Base-by-base conservation (phyloP, 140 eudicot species). In the Flaveria floridana region DNA sequence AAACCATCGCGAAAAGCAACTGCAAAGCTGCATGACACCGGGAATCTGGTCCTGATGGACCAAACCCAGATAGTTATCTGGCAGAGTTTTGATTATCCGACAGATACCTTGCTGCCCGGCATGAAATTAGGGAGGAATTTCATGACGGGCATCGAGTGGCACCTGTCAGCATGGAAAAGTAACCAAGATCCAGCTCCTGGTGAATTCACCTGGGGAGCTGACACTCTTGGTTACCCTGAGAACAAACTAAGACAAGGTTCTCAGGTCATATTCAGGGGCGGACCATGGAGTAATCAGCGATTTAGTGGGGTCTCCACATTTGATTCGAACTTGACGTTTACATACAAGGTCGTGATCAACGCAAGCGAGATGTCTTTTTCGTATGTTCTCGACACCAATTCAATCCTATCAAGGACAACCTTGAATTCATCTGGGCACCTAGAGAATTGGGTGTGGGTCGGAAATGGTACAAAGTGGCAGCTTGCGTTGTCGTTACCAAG, bases 81-180 rank as follows among this genome's bases (percentile, higher is more conserved):
- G 85, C 81, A 71, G 48, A 76, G 85, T 64, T 81, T 81, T 71
- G 85, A 81, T 71, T 55, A 81, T 76, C 85, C 64, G 21, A 30
- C 74, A 0, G 72, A 81, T 20, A 81, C 79, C 0, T n/a, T 71
- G 21, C 42, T 81, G 56, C 66, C 79, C 0, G 79, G 79, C 39
- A 76, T 74, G 78, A 72, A 76, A n/a, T 16, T 64, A 30, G 83
- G 83, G 18, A 78, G 30, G 13, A 68, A 55, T 67, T 65, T 37
- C 37, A 11, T 18, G 23, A 78, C 78, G 2, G 74, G 71, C 3
- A 37, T 16, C 20, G 64, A 62, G 13, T 69, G 72, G 78, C 48
- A 28, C 34, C 21, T 82, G 14, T 26, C 86, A 0, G 64, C 86
- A n/a, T 82, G 82, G 82, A 72, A 64, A 46, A 79, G 14, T 19